phyloP scores from a whole-genome alignment of 1,284 basidiomycete species.

The Rhodotorula sp. region DNA sequence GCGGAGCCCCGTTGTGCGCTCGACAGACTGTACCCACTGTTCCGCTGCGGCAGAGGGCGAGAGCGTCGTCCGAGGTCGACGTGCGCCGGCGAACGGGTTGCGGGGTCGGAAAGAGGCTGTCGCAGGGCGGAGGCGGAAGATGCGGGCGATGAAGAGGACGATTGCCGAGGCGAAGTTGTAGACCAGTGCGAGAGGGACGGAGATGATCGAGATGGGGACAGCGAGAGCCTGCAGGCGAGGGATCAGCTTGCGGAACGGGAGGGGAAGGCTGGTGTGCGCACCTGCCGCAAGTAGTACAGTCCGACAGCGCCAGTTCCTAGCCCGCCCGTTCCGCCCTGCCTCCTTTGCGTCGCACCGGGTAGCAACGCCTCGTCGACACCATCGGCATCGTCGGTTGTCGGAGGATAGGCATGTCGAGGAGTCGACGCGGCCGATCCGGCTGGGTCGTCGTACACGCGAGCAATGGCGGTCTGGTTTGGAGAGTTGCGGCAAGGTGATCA shows the following conservation, averaged over 20 bases:
- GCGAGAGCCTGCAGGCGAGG: constrained; percentile 12
- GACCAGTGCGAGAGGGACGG: constrained; percentile 9
- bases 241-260: background rate
- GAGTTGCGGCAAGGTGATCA: background rate
- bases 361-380: constrained; percentile 19
- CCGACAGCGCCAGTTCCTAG: constrained; percentile 23
- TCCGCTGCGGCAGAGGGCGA: constrained; percentile 58
- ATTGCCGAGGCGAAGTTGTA: constrained; percentile 23
- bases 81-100: constrained; percentile 27
- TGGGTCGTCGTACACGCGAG: constrained; percentile 27
- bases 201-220: constrained; percentile 18
- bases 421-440: background rate
- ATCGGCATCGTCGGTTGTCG: background rate
- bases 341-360: background rate
- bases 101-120: constrained; percentile 27
- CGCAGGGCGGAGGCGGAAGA: constrained; percentile 26
- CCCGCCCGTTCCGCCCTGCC: background rate
- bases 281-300: constrained; percentile 23
- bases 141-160: constrained; percentile 25
- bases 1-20: constrained; percentile 71
- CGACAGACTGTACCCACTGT: constrained; percentile 69
- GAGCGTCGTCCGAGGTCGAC: constrained; percentile 41
- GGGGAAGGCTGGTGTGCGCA: background rate
- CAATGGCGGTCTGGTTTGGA: constrained; percentile 22
- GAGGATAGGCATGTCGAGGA: constrained; percentile 4